Conservation (phyloP, 129 eudicot species). For the Sambucus nigra region DNA sequence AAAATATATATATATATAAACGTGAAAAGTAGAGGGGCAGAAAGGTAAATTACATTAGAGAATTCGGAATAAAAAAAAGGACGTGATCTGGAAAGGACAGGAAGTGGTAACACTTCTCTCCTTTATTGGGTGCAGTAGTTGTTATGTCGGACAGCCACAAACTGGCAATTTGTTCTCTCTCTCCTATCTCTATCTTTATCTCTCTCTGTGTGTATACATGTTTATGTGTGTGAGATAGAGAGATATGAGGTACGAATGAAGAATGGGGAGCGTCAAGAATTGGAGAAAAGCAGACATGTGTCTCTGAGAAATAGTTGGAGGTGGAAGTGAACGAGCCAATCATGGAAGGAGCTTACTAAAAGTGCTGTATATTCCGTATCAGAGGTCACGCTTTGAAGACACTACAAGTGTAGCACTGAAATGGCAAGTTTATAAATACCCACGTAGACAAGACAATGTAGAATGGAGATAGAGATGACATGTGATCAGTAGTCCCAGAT, state of each 20-base stretch:
- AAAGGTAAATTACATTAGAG: neutral
- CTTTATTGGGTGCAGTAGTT: no score
- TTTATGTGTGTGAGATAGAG: no score
- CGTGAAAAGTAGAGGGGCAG: neutral
- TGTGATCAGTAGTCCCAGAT: conserved; percentile 1
- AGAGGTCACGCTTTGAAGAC: neutral
- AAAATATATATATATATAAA: no score
- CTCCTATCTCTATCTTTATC: conserved; percentile 1
- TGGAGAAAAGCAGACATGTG: conserved; percentile 9
- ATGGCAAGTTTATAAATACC: neutral
- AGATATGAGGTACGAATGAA: neutral
- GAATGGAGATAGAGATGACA: neutral
- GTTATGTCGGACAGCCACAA: neutral
- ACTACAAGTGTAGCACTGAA: neutral
- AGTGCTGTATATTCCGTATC: neutral
- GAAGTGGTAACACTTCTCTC: no score
- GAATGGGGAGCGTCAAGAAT: conserved; percentile 4
- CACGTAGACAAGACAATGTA: neutral
- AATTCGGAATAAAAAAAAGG: neutral
- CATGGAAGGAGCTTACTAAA: neutral
- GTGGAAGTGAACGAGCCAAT: conserved; percentile 2
- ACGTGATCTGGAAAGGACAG: neutral
- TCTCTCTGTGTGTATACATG: neutral
- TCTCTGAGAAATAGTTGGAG: neutral
- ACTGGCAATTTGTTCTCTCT: neutral